Conservation (phyloP, 1,284 basidiomycete genomes). For the Exobasidium rhododendri region DNA sequence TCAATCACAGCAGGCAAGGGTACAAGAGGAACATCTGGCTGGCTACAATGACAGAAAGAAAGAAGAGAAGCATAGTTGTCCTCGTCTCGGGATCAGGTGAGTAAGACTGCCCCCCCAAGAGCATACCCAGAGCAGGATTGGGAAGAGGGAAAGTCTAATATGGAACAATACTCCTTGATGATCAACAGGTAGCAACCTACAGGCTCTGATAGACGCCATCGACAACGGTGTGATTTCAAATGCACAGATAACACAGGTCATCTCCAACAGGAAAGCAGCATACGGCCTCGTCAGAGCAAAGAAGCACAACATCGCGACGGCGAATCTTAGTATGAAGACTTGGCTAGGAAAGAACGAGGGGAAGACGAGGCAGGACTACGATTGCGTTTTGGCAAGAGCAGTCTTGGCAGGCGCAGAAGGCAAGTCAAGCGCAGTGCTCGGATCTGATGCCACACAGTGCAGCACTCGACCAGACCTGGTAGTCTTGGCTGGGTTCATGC, state of each 20-base stretch:
- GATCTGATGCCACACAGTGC: neutral
- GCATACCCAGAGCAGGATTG: too few species aligned
- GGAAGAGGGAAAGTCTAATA: too few species aligned
- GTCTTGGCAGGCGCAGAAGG: constrained; percentile 59
- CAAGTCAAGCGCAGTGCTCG: neutral
- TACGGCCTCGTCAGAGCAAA: constrained; percentile 83
- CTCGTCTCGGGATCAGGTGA: constrained; percentile 52
- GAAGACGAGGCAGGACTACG: constrained; percentile 78
- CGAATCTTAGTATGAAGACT: constrained; percentile 78
- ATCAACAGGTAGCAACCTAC: constrained; percentile 75
- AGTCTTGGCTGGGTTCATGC: constrained; percentile 97
- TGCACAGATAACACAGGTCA: constrained; percentile 72
- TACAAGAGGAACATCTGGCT: too few species aligned
- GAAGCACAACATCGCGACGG: constrained; percentile 73
- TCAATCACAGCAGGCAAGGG: too few species aligned
- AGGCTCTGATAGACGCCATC: constrained; percentile 87
- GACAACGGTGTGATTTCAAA: constrained; percentile 60
- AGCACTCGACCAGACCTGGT: constrained; percentile 70
- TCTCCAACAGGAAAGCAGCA: constrained; percentile 89
- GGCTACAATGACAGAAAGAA: too few species aligned
- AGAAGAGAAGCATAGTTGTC: too few species aligned
- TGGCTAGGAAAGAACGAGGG: constrained; percentile 70
- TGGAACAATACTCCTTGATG: too few species aligned
- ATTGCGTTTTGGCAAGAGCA: constrained; percentile 72
- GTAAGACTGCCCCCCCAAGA: too few species aligned